Evolutionary conservation across 1,139 yeast genomes (phyloP).

Genomic region (Lodderomyces oxycetoniae): DNA sequence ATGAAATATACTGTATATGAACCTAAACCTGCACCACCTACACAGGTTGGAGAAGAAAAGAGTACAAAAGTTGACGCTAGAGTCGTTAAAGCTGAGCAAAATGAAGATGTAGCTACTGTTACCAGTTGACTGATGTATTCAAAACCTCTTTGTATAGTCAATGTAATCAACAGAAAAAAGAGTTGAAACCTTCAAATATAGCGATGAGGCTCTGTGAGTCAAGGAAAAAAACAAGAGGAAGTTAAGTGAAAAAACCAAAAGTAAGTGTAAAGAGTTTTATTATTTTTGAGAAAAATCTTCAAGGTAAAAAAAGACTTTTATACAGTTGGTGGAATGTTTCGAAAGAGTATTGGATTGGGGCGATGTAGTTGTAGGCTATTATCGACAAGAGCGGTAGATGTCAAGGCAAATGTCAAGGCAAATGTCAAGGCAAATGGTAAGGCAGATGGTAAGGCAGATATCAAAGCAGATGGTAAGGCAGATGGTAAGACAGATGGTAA

Average conservation of each 20-base stretch:
- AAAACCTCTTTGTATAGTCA: no score
- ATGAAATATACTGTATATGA: conserved; percentile 38
- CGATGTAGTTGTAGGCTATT: conserved; percentile 6
- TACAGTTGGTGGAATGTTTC: no score
- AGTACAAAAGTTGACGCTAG: background rate
- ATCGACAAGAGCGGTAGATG: conserved; percentile 7
- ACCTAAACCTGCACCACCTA: conserved; percentile 13
- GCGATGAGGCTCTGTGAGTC: no score
- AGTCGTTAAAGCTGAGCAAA: background rate
- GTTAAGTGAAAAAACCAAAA: background rate
- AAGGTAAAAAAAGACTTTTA: no score
- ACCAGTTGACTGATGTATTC: no score
- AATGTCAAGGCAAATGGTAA: no score
- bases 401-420: no score
- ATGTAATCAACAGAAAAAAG: background rate
- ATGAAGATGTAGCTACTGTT: background rate
- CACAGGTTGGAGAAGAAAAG: conserved; percentile 6
- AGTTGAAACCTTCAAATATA: conserved; percentile 1
- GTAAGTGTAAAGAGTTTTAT: no score
- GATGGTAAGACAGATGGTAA: no score
- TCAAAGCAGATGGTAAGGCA: no score
- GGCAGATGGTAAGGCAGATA: no score
- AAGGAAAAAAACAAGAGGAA: background rate
- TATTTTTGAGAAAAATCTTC: no score
- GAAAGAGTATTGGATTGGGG: background rate